Percentiles rank a stretch among this genome's conserved stretches.
Conservation (phyloP, 2,329 filamentous ascomycete genomes). For the Cercospora janseana region DNA sequence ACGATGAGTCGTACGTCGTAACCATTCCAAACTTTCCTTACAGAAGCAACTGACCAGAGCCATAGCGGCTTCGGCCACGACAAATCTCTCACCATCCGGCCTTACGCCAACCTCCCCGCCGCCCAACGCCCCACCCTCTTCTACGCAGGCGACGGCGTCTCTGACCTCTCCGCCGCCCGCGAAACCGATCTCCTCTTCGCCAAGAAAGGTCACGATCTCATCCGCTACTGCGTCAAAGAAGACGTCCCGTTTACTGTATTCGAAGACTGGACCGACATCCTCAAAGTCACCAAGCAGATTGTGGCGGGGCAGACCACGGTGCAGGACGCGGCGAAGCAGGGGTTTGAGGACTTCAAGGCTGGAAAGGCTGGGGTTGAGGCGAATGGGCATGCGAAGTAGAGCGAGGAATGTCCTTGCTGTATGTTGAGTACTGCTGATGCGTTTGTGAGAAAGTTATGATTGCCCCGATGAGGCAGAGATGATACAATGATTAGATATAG, state of each 20-base stretch:
- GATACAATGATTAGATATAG: neutral
- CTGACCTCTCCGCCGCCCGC: slow-evolving; percentile 80
- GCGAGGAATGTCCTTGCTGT: too few relatives aligned
- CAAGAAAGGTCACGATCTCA: slow-evolving; percentile 84
- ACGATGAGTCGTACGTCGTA: slow-evolving; percentile 68
- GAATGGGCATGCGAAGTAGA: slow-evolving; percentile 11
- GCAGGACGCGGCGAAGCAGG: slow-evolving; percentile 63
- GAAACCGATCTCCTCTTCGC: slow-evolving; percentile 94
- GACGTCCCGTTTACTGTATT: slow-evolving; percentile 86
- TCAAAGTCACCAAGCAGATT: slow-evolving; percentile 73
- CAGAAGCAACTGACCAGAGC: neutral
- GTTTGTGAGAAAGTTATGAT: too few relatives aligned
- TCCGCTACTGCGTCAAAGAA: slow-evolving; percentile 80
- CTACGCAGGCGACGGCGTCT: slow-evolving; percentile 93
- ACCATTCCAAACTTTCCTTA: neutral
- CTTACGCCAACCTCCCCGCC: slow-evolving; percentile 72
- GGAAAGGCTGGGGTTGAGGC: slow-evolving; percentile 42
- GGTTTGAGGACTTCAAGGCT: slow-evolving; percentile 48
- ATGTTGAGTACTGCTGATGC: too few relatives aligned
- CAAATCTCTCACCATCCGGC: slow-evolving; percentile 87
- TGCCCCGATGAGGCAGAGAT: too few relatives aligned
- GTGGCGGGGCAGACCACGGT: slow-evolving; percentile 68
- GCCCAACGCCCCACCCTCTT: slow-evolving; percentile 75
- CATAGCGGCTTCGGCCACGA: slow-evolving; percentile 88
- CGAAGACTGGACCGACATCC: slow-evolving; percentile 77